Percentiles rank a stretch among this genome's conserved stretches.
Conservation (phyloP, 371 early-diverging fungal species). For the Haplosporangium sp. region DNA sequence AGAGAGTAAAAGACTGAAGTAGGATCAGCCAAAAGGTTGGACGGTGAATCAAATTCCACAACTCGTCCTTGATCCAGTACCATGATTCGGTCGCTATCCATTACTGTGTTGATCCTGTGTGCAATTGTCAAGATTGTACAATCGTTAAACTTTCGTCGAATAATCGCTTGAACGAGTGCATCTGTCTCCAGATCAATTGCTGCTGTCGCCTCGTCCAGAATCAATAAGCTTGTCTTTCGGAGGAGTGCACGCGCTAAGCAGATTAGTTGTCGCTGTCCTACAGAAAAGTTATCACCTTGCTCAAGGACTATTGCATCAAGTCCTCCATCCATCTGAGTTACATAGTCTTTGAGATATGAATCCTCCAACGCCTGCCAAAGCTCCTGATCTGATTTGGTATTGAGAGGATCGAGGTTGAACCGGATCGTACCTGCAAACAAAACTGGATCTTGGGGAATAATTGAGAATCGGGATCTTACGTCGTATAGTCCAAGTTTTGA, state of each 20-base stretch:
- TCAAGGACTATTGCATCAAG: constrained; percentile 76
- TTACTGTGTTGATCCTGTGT: constrained; percentile 90
- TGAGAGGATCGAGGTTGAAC: constrained; percentile 86
- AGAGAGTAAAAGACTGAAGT: constrained; percentile 77
- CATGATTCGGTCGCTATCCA: constrained; percentile 87
- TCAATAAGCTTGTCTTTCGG: constrained; percentile 75
- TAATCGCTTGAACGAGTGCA: constrained; percentile 64
- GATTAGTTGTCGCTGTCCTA: constrained; percentile 89
- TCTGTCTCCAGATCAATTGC: constrained; percentile 90
- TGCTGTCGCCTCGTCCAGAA: constrained; percentile 96
- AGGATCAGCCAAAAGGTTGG: constrained; percentile 68
- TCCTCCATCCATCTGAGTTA: constrained; percentile 71
- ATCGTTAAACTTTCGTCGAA: constrained; percentile 83
- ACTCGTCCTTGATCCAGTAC: constrained; percentile 84
- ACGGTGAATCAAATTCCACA: constrained; percentile 85
- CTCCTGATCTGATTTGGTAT: constrained; percentile 72
- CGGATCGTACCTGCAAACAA: constrained; percentile 80
- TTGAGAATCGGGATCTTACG: constrained; percentile 81
- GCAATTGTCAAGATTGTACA: constrained; percentile 95
- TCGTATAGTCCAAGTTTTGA: constrained; percentile 80
- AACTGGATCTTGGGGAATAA: constrained; percentile 97
- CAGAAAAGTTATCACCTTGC: constrained; percentile 88
- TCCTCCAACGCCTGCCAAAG: constrained; percentile 87
- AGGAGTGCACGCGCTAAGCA: constrained; percentile 89
- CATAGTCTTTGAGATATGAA: constrained; percentile 76